A percentile compares a stretch with the other conserved stretches of the same genome.
These are phyloP conservation scores for Terana coerulea DNA, from an alignment of 768 basidiomycete genomes.

Conservation along the genomic window DNA sequence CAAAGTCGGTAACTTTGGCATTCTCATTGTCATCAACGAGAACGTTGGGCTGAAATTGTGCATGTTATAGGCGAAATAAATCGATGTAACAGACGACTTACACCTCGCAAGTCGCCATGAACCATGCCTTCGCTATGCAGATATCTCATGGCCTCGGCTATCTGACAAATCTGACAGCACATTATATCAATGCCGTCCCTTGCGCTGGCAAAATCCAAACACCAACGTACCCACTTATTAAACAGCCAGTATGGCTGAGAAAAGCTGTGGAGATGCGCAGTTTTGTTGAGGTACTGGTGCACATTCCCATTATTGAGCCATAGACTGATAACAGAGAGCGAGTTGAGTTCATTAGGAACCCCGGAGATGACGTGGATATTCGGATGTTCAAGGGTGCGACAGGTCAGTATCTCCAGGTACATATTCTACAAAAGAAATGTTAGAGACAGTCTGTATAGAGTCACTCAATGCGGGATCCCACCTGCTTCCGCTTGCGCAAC, in stretches of 20 bases:
- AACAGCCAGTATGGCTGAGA: not conserved
- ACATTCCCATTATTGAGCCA: not conserved
- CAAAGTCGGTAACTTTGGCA: slow-evolving; percentile 6
- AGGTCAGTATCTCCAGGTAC: not conserved
- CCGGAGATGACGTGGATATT: not conserved
- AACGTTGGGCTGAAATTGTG: slow-evolving; percentile 3
- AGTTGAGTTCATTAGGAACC: not conserved
- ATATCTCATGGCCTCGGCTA: not conserved
- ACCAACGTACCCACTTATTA: not conserved
- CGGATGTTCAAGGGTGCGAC: not conserved
- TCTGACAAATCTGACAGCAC: not conserved
- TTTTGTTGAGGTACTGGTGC: not conserved
- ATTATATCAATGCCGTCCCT: not conserved
- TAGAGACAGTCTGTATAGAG: not conserved
- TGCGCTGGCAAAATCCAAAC: not conserved
- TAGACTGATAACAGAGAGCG: not conserved
- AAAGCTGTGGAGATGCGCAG: not conserved
- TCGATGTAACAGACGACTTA: not conserved
- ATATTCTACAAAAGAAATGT: not conserved
- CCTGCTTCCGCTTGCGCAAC: not conserved
- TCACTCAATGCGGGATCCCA: too few relatives aligned
- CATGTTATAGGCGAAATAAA: not conserved
- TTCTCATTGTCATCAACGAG: slow-evolving; percentile 2
- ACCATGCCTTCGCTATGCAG: not conserved
- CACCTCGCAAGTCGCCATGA: slow-evolving; percentile 12